Evolutionary conservation across 768 basidiomycete genomes (phyloP), one percentile per base, ranked within the genome.

Genomic region (Termitomyces sp.): DNA sequence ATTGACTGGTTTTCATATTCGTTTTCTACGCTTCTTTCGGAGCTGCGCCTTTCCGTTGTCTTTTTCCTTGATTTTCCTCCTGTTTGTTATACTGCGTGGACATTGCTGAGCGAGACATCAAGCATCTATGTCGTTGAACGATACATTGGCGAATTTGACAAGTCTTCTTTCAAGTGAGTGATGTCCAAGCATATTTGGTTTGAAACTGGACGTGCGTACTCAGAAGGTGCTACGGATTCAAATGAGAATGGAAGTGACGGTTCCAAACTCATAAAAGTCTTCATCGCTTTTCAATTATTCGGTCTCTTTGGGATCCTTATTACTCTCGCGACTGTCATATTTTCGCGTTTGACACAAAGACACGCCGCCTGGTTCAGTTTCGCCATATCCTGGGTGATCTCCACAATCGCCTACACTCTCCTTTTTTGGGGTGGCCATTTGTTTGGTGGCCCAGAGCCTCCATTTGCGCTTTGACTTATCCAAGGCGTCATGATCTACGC

Each of bases 351-450:
- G 16, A 64, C 60, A 24, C 49, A 60, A 12, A 66, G 71, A n/a
- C 67, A 67, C 20, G 60, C 67, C 47, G 66, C 68, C 13, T 72
- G 71, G 71, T 68, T 65, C 37, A 72, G 66, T 52, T 72, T 72
- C 47, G 64, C 64, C 43, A 61, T 64, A 18, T 67, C 67, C 12
- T 72, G 71, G 71, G 64, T 68, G 9, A 66, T 70, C 3, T 72
- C 68, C 18, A 64, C 66, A 26, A 43, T 67, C 10, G 68, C 71
- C 10, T 72, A 68, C 59, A 62, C 66, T 14, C 63, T 72, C 5
- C 63, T 72, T 13, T 58, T 70, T 12, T 65, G 68, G 60, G 53
- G 60, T 3, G 69, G 69, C 1, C 48, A 63, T n/a, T 46, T 65
- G 16, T 34, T n/a, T 37, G 18, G 14, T 26, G 49, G 20, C 7